These are phyloP conservation scores for Candida krabiensis DNA, from an alignment of 805 yeast genomes.

Conservation along the genomic window DNA sequence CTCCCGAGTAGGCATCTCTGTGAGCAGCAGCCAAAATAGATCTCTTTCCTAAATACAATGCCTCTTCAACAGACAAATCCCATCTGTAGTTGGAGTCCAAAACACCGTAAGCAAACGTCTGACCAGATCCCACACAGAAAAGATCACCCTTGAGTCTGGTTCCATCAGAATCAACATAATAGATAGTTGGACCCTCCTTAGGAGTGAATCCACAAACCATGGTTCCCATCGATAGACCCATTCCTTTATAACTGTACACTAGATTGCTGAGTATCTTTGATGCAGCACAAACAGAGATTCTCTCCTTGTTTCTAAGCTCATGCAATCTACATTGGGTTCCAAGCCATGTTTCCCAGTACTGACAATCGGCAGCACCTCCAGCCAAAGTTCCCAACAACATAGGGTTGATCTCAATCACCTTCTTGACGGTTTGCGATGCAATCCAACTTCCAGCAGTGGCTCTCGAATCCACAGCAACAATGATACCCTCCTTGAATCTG, in stretches of 20 bases:
- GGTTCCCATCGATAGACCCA: conserved; percentile 99
- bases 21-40: conserved; percentile 97
- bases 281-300: conserved; percentile 96
- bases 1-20: conserved; percentile 98
- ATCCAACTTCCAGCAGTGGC: conserved; percentile 98
- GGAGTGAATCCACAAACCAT: conserved; percentile 97
- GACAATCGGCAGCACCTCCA: conserved; percentile 99
- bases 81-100: conserved; percentile 88
- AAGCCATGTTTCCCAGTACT: conserved; percentile 98
- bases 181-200: conserved; percentile 93
- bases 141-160: conserved; percentile 91
- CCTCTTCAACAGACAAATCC: conserved; percentile 93
- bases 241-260: conserved; percentile 92
- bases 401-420: conserved; percentile 95
- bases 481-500: conserved; percentile 92
- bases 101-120: conserved; percentile 98
- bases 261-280: conserved; percentile 88
- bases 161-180: conserved; percentile 96
- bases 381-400: conserved; percentile 97
- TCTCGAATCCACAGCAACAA: conserved; percentile 96
- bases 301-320: conserved; percentile 90
- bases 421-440: conserved; percentile 96
- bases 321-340: conserved; percentile 95
- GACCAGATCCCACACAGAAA: conserved; percentile 98
- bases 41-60: conserved; percentile 90